A percentile compares a stretch with the other conserved stretches of the same genome.
These are phyloP conservation scores for Yamadazyma atlantica DNA, from an alignment of 1,139 yeast genomes.

Conservation along the genomic window DNA sequence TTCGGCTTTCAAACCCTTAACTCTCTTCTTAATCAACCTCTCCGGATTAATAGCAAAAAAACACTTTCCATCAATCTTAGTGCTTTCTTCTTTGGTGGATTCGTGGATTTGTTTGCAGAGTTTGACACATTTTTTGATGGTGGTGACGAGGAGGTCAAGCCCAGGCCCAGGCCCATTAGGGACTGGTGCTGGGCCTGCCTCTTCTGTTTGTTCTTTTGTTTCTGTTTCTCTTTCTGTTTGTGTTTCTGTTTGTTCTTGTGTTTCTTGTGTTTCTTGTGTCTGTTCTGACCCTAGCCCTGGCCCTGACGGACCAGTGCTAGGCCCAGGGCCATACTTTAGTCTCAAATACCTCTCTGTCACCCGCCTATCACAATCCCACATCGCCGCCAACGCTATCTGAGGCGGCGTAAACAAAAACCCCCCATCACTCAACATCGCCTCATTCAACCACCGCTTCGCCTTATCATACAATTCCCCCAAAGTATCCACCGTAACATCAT, in stretches of 20 bases:
- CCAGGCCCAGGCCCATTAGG: too few relatives aligned
- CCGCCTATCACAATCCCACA: conserved; percentile 65
- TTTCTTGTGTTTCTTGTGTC: conserved; percentile 10
- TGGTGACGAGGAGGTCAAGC: conserved; percentile 42
- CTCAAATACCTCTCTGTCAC: conserved; percentile 65
- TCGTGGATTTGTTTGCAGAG: conserved; percentile 40
- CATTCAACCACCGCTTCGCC: conserved; percentile 64
- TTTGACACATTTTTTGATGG: conserved; percentile 51
- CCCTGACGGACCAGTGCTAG: too few relatives aligned
- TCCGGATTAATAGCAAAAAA: conserved; percentile 63
- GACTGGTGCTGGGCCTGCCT: too few relatives aligned
- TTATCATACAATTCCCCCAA: conserved; percentile 62
- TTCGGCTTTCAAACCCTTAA: conserved; percentile 19
- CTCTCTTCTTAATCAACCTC: conserved; percentile 44
- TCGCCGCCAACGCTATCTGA: conserved; percentile 87
- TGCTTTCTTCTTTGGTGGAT: conserved; percentile 62
- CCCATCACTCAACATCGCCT: conserved; percentile 69
- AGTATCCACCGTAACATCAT: conserved; percentile 42
- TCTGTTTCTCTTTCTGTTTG: conserved; percentile 7
- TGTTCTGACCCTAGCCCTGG: conserved; percentile 13
- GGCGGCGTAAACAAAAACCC: conserved; percentile 85
- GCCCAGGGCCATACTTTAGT: too few relatives aligned
- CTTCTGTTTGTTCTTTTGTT: conserved; percentile 20
- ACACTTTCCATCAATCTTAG: conserved; percentile 59
- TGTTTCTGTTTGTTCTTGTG: conserved; percentile 5